These are phyloP conservation scores for Talaromyces sp. DNA, from an alignment of 2,329 filamentous ascomycete genomes.

Conservation along the genomic window DNA sequence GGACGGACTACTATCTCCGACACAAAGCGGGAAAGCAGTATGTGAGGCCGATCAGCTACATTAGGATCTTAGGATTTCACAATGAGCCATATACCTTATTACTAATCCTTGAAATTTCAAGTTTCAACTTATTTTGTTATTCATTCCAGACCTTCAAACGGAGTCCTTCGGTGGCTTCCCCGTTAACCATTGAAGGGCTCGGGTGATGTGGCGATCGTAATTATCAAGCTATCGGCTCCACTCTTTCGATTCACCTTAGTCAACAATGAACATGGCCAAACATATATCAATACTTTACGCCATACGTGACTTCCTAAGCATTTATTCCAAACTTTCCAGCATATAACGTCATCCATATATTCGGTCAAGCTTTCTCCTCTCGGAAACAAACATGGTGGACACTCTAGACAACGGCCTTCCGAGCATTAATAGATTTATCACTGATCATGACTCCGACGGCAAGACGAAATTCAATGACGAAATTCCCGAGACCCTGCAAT, in stretches of 20 bases:
- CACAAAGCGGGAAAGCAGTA: too few species aligned
- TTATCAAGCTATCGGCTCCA: background rate
- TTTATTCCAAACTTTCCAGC: too few species aligned
- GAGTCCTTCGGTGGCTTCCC: background rate
- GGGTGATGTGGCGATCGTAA: background rate
- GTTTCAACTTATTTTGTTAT: background rate
- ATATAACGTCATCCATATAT: background rate
- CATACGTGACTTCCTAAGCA: too few species aligned
- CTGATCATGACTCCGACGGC: conserved; percentile 8
- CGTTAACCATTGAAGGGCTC: background rate
- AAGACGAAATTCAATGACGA: conserved; percentile 8
- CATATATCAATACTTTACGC: too few species aligned
- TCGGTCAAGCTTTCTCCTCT: background rate
- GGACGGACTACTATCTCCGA: too few species aligned
- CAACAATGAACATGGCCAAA: too few species aligned
- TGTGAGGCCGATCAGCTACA: too few species aligned
- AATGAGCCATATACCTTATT: background rate
- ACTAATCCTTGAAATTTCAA: background rate
- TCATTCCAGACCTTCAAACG: too few species aligned
- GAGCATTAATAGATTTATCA: conserved; percentile 9
- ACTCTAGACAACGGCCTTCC: conserved; percentile 8
- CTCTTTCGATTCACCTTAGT: too few species aligned
- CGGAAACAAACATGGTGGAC: background rate
- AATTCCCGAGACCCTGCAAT: background rate
- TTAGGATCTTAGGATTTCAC: too few species aligned